Evolutionary conservation across 2,329 filamentous ascomycete species (phyloP).

Genomic region (Fusarium proliferatum): DNA sequence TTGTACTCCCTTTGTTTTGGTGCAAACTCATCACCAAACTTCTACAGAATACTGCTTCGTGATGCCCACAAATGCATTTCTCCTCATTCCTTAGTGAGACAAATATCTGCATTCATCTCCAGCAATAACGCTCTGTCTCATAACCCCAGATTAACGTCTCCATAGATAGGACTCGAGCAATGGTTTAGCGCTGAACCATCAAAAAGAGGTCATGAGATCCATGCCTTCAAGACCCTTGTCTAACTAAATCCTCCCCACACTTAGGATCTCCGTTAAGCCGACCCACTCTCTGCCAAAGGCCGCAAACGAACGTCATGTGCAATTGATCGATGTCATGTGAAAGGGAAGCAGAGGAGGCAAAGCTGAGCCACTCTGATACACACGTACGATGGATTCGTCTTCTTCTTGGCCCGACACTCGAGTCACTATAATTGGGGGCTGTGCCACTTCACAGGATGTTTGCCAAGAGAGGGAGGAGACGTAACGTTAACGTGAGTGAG

Average conservation of each 20-base stretch:
- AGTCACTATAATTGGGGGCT: conserved; percentile 11
- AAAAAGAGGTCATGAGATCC: conserved; percentile 22
- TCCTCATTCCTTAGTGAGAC: neutral
- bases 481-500: conserved; percentile 20
- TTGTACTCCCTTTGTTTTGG: neutral
- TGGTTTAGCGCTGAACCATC: conserved; percentile 4
- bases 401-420: conserved; percentile 4
- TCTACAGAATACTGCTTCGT: neutral
- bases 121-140: conserved; percentile 11
- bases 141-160: conserved; percentile 14
- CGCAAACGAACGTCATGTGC: conserved; percentile 38
- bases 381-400: conserved; percentile 18
- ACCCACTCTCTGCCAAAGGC: conserved; percentile 27
- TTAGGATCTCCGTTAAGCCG: conserved; percentile 8
- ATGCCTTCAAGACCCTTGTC: conserved; percentile 5
- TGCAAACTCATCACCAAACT: neutral
- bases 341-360: conserved; percentile 19
- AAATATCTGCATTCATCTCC: conserved; percentile 1
- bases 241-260: conserved; percentile 25
- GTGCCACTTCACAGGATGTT: conserved; percentile 20
- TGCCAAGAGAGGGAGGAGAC: conserved; percentile 12
- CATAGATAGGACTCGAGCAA: conserved; percentile 4
- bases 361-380: conserved; percentile 28
- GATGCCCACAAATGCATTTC: neutral
- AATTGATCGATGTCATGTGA: conserved; percentile 40